Conservation (phyloP, 352 stramenopile species). For the Aphanomyces euteiches region DNA sequence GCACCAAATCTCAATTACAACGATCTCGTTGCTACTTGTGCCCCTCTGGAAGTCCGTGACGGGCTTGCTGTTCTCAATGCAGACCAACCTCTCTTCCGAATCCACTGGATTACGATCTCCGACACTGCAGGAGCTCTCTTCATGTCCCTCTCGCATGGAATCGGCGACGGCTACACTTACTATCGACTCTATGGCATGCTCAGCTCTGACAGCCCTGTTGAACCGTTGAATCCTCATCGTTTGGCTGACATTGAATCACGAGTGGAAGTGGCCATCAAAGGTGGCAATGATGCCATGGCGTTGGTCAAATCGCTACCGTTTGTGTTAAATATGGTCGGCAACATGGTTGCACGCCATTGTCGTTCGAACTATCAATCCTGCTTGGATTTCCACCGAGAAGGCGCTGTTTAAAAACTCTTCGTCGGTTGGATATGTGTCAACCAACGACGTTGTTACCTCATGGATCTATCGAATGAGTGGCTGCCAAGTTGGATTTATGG, state of each 20-base stretch:
- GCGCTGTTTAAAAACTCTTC: not conserved
- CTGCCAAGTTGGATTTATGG: conserved; percentile 37
- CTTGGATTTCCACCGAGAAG: conserved; percentile 33
- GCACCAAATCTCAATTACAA: not conserved
- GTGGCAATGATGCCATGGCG: conserved; percentile 35
- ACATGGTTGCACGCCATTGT: conserved; percentile 1
- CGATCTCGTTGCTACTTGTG: not conserved
- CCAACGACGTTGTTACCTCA: conserved; percentile 37
- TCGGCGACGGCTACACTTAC: conserved; percentile 44
- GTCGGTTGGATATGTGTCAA: conserved; percentile 22
- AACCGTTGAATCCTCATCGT: conserved; percentile 33
- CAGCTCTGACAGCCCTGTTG: conserved; percentile 17
- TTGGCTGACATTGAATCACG: conserved; percentile 33
- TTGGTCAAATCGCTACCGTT: conserved; percentile 20
- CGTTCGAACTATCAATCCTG: conserved; percentile 30
- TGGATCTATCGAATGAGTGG: conserved; percentile 39
- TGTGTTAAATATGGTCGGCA: not conserved
- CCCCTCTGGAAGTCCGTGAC: not conserved
- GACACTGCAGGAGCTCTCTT: conserved; percentile 31
- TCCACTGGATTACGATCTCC: conserved; percentile 37
- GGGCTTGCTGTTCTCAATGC: conserved; percentile 32
- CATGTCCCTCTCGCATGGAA: conserved; percentile 38
- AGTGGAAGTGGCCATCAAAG: conserved; percentile 14
- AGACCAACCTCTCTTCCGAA: conserved; percentile 36
- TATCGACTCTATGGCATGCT: conserved; percentile 47